A percentile compares a stretch with the other conserved stretches of the same genome.
Evolutionary conservation across 306 rosid species (phyloP).

Genomic region (Vigna reflexopilosa): DNA sequence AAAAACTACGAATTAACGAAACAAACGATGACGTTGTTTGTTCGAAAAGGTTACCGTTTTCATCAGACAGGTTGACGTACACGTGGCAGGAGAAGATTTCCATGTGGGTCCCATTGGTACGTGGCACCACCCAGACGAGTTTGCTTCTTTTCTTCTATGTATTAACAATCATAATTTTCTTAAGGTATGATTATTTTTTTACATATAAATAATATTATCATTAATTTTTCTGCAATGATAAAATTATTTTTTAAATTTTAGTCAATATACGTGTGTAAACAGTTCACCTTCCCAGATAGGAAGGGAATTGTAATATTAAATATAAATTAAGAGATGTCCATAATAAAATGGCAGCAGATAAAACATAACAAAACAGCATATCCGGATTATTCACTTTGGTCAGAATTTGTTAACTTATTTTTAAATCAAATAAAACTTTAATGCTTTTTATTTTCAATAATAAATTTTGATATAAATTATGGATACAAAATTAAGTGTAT

Average conservation of each 20-base stretch:
- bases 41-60: constrained; percentile 23
- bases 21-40: background rate
- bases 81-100: background rate
- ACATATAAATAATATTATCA: too few relatives aligned
- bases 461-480: too few relatives aligned
- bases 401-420: too few relatives aligned
- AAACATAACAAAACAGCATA: background rate
- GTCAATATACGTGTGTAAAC: background rate
- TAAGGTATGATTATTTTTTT: too few relatives aligned
- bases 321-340: background rate
- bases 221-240: too few relatives aligned
- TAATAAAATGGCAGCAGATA: background rate
- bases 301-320: background rate
- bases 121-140: constrained; percentile 37
- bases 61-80: constrained; percentile 2
- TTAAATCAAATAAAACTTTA: too few relatives aligned
- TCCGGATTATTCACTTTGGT: too few relatives aligned
- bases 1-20: constrained; percentile 19
- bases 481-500: too few relatives aligned
- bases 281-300: background rate
- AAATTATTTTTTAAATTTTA: too few relatives aligned
- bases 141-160: constrained; percentile 23
- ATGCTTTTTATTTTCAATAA: too few relatives aligned
- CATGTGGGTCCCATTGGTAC: constrained; percentile 22
- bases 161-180: too few relatives aligned